Percentiles rank a stretch among this genome's conserved stretches.
Evolutionary conservation across 2,329 filamentous ascomycete species (phyloP).

Genomic region (Sclerotinia borealis): DNA sequence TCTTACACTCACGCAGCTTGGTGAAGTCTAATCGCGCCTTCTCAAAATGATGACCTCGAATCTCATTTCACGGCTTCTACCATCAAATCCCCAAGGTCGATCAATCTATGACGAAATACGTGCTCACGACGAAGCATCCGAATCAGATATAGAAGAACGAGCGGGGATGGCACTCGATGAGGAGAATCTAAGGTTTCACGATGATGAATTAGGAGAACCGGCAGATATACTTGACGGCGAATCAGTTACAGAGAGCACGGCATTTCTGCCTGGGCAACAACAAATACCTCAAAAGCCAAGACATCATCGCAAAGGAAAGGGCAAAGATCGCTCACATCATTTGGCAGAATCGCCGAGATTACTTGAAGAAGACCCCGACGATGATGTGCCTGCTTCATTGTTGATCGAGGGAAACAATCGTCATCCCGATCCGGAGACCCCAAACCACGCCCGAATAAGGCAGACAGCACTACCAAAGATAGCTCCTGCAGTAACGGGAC

Average conservation of each 20-base stretch:
- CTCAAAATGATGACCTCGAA: slow-evolving; percentile 32
- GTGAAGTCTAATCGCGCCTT: background rate
- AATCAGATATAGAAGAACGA: slow-evolving; percentile 31
- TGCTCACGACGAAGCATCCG: slow-evolving; percentile 29
- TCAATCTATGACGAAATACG: slow-evolving; percentile 34
- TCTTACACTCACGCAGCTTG: background rate
- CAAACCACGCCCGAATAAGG: slow-evolving; percentile 22
- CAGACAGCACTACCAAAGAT: slow-evolving; percentile 17
- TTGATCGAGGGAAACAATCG: slow-evolving; percentile 49
- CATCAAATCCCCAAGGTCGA: slow-evolving; percentile 28
- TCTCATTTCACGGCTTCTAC: slow-evolving; percentile 31
- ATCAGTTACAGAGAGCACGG: slow-evolving; percentile 31
- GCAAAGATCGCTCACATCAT: slow-evolving; percentile 20
- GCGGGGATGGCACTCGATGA: slow-evolving; percentile 32
- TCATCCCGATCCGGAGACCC: slow-evolving; percentile 22
- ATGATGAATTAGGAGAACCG: slow-evolving; percentile 28
- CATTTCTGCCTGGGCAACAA: slow-evolving; percentile 25
- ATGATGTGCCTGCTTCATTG: slow-evolving; percentile 59
- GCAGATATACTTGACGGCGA: slow-evolving; percentile 30
- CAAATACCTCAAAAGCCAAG: background rate
- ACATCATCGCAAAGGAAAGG: slow-evolving; percentile 3
- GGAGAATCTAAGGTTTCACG: slow-evolving; percentile 31
- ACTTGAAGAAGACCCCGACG: slow-evolving; percentile 32
- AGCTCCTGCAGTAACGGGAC: slow-evolving; percentile 35
- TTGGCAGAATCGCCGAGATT: slow-evolving; percentile 31